Evolutionary conservation across 371 early-diverging fungal species (phyloP).

Genomic region (Coemansia linderi): DNA sequence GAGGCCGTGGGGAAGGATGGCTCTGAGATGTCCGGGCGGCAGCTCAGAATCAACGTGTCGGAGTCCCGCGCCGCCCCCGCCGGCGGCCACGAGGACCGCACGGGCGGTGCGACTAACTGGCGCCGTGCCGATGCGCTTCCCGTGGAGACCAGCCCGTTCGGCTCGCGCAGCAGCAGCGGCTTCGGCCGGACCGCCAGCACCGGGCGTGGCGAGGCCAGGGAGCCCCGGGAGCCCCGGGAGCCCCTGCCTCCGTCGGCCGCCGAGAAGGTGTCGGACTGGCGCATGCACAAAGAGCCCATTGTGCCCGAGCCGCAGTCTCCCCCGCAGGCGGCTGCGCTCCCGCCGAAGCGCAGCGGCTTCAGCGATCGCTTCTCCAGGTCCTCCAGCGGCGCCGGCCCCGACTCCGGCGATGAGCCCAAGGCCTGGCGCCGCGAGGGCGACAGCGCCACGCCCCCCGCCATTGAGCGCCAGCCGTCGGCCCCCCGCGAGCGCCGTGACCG

Average conservation of each 20-base stretch:
- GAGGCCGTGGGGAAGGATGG: conserved; percentile 74
- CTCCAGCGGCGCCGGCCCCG: conserved; percentile 18
- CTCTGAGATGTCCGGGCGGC: conserved; percentile 66
- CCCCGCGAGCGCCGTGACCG: neutral
- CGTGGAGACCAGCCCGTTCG: conserved; percentile 21
- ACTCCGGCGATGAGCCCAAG: conserved; percentile 16
- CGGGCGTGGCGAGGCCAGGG: conserved; percentile 16
- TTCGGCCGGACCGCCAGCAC: conserved; percentile 10
- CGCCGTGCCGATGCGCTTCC: conserved; percentile 22
- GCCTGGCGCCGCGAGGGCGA: conserved; percentile 8
- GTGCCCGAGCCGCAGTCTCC: conserved; percentile 3
- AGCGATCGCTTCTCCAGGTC: conserved; percentile 31
- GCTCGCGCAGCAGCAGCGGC: conserved; percentile 38
- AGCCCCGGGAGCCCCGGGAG: conserved; percentile 34
- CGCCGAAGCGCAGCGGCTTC: conserved; percentile 15
- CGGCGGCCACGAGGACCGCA: conserved; percentile 18
- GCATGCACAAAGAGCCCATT: conserved; percentile 27
- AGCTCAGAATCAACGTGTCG: conserved; percentile 83
- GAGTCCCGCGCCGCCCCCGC: conserved; percentile 61
- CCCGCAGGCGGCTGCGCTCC: neutral
- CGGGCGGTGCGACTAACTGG: conserved; percentile 24
- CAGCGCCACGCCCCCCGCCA: neutral
- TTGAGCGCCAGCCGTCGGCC: neutral
- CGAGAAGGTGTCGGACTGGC: conserved; percentile 38
- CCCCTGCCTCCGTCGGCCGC: conserved; percentile 34